Evolutionary conservation across 1,284 basidiomycete species (phyloP), one percentile per base, ranked within the genome.

Genomic region (Trichosporon sp.): DNA sequence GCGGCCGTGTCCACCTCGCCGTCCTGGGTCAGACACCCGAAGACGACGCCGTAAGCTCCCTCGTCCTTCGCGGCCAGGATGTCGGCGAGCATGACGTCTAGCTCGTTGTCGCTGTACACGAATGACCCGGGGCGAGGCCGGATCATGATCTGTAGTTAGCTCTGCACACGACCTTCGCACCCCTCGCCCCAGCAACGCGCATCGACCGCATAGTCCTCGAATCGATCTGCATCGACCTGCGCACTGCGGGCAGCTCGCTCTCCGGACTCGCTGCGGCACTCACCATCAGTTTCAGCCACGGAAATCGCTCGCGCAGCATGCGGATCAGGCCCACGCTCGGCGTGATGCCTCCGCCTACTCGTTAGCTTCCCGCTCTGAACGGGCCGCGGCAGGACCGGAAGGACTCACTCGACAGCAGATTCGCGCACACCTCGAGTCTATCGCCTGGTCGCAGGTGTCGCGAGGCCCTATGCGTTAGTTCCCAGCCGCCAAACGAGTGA

Each of bases 81-180:
- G 76, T 93, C 92, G 77, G 89, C 88, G 14, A 89, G 76, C 90
- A 93, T 93, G 65, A 91, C 88, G 4, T 87, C 84, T 2, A 91
- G 70, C 79, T 94, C 92, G 10, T 83, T 80, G 4, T 87, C 79
- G 8, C 89, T 86, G 78, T 92, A 94, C 4, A 90, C 78, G 79
- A 94, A 93, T 79, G 92, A 91, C 0, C 92, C 92, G 3, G 86
- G 86, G 16, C 92, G 87, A 8, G 91, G 91, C 40, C 92, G 88
- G 73, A 94, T 85, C 91, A 94, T 92, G 16, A 86, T 87, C 92
- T 93, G 70, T 19, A 10, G 43, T 46, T n/a, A 46, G 43, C 43
- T 46, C 14, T 14, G 43, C 43, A 46, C 43, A n/a, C 43, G 43
- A 46, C 43, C 38, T 40, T 40, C 38, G 38, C 12, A 6, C 38